Evolutionary conservation across 768 basidiomycete species (phyloP).

Genomic region (Lentinula edodes): DNA sequence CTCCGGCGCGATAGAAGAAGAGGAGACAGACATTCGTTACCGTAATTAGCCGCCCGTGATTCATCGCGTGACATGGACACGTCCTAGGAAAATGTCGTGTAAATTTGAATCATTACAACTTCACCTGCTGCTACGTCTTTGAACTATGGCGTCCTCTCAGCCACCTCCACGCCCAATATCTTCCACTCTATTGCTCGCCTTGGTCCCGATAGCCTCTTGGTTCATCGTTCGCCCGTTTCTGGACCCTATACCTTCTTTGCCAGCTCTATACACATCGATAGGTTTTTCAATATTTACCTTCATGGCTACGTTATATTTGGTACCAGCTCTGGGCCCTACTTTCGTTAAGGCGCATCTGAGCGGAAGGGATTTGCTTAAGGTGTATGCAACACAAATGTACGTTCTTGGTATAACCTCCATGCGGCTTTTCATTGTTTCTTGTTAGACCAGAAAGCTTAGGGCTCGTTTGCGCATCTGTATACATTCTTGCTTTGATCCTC

Average conservation of each 20-base stretch:
- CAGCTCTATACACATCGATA: conserved; percentile 69
- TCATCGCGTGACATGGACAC: neutral
- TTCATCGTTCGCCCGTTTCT: conserved; percentile 69
- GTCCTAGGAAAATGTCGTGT: neutral
- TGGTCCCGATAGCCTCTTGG: conserved; percentile 68
- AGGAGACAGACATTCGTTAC: no score
- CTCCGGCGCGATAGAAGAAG: conserved; percentile 13
- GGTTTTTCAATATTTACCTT: conserved; percentile 86
- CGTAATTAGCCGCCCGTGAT: neutral
- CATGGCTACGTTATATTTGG: conserved; percentile 63
- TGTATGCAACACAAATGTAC: conserved; percentile 64
- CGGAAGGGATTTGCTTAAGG: conserved; percentile 86
- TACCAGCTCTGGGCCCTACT: conserved; percentile 77
- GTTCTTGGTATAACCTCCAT: conserved; percentile 18
- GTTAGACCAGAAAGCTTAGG: conserved; percentile 90
- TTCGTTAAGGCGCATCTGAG: conserved; percentile 80
- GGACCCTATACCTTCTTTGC: conserved; percentile 62
- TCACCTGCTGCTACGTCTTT: neutral
- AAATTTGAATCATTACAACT: neutral
- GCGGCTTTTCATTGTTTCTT: neutral
- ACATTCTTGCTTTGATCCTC: conserved; percentile 79
- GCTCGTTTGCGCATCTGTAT: conserved; percentile 84
- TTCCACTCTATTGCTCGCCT: conserved; percentile 43
- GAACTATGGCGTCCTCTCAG: conserved; percentile 11
- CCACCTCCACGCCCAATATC: conserved; percentile 46